phyloP scores from a whole-genome alignment of 2,329 filamentous ascomycete species.

The Colletotrichum sidae region DNA sequence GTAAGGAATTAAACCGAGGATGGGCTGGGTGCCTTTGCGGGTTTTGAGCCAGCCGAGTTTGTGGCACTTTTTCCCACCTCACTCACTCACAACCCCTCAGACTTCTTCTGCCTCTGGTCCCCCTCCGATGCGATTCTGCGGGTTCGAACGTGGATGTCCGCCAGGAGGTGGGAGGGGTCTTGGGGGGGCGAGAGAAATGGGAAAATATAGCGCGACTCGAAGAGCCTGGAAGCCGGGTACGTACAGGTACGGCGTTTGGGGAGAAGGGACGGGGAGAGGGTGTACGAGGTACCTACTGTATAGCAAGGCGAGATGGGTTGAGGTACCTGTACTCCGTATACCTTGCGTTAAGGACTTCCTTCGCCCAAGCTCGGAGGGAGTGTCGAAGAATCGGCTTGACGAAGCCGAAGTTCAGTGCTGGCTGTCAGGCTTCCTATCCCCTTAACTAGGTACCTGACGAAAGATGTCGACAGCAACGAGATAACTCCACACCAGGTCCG shows the following conservation, averaged over 20 bases:
- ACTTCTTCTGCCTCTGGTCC: too few relatives aligned
- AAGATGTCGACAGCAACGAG: too few relatives aligned
- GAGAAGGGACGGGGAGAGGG: background rate
- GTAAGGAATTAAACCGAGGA: background rate
- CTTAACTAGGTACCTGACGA: too few relatives aligned
- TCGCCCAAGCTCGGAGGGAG: too few relatives aligned
- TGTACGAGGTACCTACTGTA: too few relatives aligned
- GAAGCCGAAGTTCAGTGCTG: too few relatives aligned
- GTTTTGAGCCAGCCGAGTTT: constrained; percentile 32
- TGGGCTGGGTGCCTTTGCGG: constrained; percentile 27
- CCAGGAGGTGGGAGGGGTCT: constrained; percentile 16
- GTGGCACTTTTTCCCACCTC: background rate
- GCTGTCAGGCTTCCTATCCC: background rate
- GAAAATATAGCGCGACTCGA: constrained; percentile 34
- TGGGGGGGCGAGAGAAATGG: constrained; percentile 11
- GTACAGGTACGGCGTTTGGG: constrained; percentile 1
- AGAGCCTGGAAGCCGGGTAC: constrained; percentile 19
- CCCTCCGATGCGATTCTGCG: constrained; percentile 13
- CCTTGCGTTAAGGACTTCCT: background rate
- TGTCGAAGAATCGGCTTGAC: too few relatives aligned
- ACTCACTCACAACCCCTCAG: too few relatives aligned
- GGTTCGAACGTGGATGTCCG: constrained; percentile 9
- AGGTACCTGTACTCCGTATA: background rate
- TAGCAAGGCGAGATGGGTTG: background rate
- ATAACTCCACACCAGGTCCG: too few relatives aligned